Evolutionary conservation across 2,329 filamentous ascomycete genomes (phyloP), one percentile per base, ranked within the genome.

Genomic region (Pseudopithomyces chartarum): DNA sequence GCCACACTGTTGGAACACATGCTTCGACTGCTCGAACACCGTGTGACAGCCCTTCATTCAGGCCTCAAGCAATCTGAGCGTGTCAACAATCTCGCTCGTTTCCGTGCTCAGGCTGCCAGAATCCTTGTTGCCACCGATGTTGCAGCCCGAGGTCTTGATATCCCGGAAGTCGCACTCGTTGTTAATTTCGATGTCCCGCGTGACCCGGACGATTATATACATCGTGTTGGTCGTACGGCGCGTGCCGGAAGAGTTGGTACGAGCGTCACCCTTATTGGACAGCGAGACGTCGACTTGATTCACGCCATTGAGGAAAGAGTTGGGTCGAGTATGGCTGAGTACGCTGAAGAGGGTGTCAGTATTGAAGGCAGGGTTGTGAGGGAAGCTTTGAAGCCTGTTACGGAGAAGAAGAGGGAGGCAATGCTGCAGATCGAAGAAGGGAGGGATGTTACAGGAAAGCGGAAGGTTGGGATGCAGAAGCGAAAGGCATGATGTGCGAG

Each of bases 131-230:
- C 95, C 1, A 99, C 95, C 0, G 95, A 99, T 73, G 93, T 99
- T 13, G 95, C 95, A 0, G 91, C 92, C 19, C 86, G 95, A 75
- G 95, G 95, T 82, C 85, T 99, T 3, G 95, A 99, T 79, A 97
- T 99, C 59, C 94, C 94, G 1, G 90, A 92, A 64, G 94, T 98
- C 6, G 89, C 85, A 53, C 78, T 98, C 15, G 95, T 99, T 2
- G 81, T 99, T 71, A 98, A 99, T 78, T 99, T 93, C 77, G 95
- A 99, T 73, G 87, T 99, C 0, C 95, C 95, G 0, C 87, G 94
- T n/a, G 92, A 97, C 71, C 92, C 94, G 2, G 93, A 97, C 74
- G 94, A 97, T 77, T 99, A 99, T 75, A 95, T 99, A 63, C 95
- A 99, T 79, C 87, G 95, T 12, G 94, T 97, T 49, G 95, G 95